phyloP scores from a whole-genome alignment of 2,329 filamentous ascomycete species.

The Dendrostoma leiphaemia region DNA sequence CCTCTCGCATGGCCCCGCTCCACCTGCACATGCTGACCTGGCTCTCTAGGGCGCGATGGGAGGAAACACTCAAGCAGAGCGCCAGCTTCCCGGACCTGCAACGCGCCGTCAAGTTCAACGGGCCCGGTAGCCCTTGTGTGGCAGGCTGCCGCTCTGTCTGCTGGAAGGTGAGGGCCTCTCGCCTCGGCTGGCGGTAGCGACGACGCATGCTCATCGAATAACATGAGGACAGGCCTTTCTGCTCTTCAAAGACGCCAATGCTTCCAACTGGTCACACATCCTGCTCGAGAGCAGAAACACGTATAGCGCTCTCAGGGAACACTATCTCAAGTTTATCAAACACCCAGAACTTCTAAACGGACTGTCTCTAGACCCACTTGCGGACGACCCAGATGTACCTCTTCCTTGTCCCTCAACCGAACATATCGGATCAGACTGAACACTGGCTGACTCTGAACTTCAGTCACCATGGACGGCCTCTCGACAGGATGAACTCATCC shows the following conservation, averaged over 20 bases:
- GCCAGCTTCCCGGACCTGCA: conserved; percentile 60
- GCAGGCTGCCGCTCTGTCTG: conserved; percentile 80
- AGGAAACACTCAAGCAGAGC: conserved; percentile 57
- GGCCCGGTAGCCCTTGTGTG: conserved; percentile 60
- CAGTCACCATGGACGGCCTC: conserved; percentile 92
- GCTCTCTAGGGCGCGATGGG: conserved; percentile 61
- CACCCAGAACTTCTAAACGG: conserved; percentile 76
- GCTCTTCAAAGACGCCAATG: conserved; percentile 67
- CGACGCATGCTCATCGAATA: background rate
- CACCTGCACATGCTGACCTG: background rate
- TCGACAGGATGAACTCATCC: conserved; percentile 77
- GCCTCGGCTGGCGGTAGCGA: background rate
- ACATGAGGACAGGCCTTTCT: conserved; percentile 65
- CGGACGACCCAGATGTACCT: conserved; percentile 66
- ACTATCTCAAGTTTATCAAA: conserved; percentile 78
- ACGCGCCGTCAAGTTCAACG: conserved; percentile 61
- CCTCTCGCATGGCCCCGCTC: background rate
- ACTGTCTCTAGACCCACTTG: conserved; percentile 75
- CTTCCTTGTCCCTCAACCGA: background rate
- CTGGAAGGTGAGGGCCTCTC: conserved; percentile 66
- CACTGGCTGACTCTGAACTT: conserved; percentile 25
- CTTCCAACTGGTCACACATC: conserved; percentile 65
- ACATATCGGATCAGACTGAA: background rate
- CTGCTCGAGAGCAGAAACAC: conserved; percentile 67
- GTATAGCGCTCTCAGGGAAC: conserved; percentile 70